Evolutionary conservation across 2,329 filamentous ascomycete genomes (phyloP).

Genomic region (Stachybotrys chlorohalonatus): DNA sequence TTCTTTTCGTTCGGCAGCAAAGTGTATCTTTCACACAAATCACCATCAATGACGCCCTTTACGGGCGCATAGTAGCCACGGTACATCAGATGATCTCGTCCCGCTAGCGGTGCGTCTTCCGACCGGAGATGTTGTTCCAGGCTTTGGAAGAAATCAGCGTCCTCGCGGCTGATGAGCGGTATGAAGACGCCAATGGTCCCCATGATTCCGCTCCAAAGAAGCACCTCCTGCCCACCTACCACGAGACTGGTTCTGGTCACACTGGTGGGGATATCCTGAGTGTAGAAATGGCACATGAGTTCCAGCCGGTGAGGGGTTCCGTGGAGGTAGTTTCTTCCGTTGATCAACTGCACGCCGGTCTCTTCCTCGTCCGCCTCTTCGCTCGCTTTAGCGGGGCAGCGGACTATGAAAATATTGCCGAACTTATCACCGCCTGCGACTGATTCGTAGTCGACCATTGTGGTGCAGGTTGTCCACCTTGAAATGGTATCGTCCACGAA

Average conservation of each 20-base stretch:
- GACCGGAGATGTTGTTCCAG: constrained; percentile 80
- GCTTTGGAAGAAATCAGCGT: constrained; percentile 95
- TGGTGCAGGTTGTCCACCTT: constrained; percentile 81
- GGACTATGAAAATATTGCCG: constrained; percentile 88
- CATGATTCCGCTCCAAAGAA: constrained; percentile 91
- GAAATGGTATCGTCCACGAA: constrained; percentile 87
- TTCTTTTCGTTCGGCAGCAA: constrained; percentile 81
- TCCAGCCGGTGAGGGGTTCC: constrained; percentile 79
- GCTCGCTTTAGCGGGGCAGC: constrained; percentile 77
- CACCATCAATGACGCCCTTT: constrained; percentile 94
- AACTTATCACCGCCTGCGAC: constrained; percentile 95
- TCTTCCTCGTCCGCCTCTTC: constrained; percentile 89
- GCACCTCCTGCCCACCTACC: constrained; percentile 80
- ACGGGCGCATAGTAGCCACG: constrained; percentile 92
- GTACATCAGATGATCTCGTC: constrained; percentile 92
- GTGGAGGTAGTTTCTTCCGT: constrained; percentile 83
- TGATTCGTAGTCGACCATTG: constrained; percentile 97
- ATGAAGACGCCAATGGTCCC: constrained; percentile 91
- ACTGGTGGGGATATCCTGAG: constrained; percentile 85
- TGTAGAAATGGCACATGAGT: constrained; percentile 80
- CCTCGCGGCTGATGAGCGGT: constrained; percentile 83
- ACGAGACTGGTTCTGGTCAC: constrained; percentile 85
- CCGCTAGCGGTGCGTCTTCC: constrained; percentile 81
- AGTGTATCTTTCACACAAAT: constrained; percentile 88
- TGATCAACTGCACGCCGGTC: constrained; percentile 80